Base-by-base conservation (phyloP, 768 basidiomycete species). In the Boletus subcaerulescens region DNA sequence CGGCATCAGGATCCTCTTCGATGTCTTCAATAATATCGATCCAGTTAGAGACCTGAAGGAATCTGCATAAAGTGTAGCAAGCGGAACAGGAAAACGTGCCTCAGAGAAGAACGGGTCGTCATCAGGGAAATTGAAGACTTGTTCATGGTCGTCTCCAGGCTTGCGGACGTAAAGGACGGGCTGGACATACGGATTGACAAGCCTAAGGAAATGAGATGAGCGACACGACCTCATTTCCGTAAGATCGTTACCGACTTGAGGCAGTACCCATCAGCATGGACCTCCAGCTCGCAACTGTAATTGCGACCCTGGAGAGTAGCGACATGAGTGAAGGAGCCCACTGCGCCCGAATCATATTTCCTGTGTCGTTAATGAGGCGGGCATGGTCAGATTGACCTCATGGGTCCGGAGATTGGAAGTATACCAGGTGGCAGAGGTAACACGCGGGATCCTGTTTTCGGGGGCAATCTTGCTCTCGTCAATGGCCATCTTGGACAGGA, bases 91-190 rank as follows among this genome's bases (percentile, higher is more conserved):
- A 36, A 24, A 17, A 54, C 67, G 18, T 53, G 83, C 80, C 73
- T 96, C 94, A 22, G 93, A 93, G 81, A 95, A 95, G 82, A 93
- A 94, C 5, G 92, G 91, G 65, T 94, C 92, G 64, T 94, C 92
- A 48, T 90, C 85, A 17, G 80, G 80, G 77, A 93, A 93, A 41
- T 76, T 77, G 63, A 83, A 74, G 31, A 76, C 77, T 63, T 89
- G 85, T 61, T 91, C 89, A 50, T 78, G 73, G 65, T 93, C 90
- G 65, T 86, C 86, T 50, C 89, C 92, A 5, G 91, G 91, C 65
- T 78, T 83, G 64, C 96, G 91, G 60, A 98, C 79, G 67, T 88
- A 87, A 33, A 98, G 84, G 7, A 89, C 79, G 7, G 96, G 96
- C 62, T 88, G 84, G 52, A 95, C 91, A 74, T 98, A 98, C 17